A percentile compares a stretch with the other conserved stretches of the same genome.
phyloP scores from a whole-genome alignment of 1,284 basidiomycete species.

The Ustilago tritici region DNA sequence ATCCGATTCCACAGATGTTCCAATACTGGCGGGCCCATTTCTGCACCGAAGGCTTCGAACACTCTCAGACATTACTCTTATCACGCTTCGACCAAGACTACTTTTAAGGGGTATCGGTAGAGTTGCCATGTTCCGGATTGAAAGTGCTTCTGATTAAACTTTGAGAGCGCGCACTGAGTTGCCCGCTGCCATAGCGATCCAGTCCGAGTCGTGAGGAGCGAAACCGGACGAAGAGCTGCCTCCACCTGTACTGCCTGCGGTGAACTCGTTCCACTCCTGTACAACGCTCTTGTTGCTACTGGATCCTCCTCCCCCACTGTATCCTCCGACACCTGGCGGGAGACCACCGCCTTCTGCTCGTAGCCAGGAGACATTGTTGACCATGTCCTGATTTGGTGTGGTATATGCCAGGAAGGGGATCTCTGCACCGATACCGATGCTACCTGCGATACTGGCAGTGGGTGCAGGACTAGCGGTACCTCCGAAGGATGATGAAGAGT shows the following conservation, averaged over 20 bases:
- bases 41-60: neutral
- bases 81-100: too few relatives aligned
- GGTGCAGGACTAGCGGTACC: constrained; percentile 47
- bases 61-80: neutral
- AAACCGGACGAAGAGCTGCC: constrained; percentile 26
- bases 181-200: constrained; percentile 52
- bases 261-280: constrained; percentile 68
- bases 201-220: constrained; percentile 51
- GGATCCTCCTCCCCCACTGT: constrained; percentile 17
- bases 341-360: constrained; percentile 44
- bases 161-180: constrained; percentile 49
- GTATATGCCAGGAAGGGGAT: constrained; percentile 66
- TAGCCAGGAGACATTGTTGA: constrained; percentile 69
- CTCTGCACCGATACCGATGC: constrained; percentile 62
- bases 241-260: constrained; percentile 31
- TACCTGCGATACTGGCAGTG: constrained; percentile 41
- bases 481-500: constrained; percentile 43
- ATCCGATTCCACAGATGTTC: too few relatives aligned
- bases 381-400: constrained; percentile 63
- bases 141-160: constrained; percentile 14
- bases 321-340: constrained; percentile 40
- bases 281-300: constrained; percentile 57
- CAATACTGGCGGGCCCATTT: too few relatives aligned
- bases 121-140: neutral
- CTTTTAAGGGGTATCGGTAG: neutral